Evolutionary conservation across 352 stramenopile genomes (phyloP).

Genomic region (Globisporangium rhizosaccharum): DNA sequence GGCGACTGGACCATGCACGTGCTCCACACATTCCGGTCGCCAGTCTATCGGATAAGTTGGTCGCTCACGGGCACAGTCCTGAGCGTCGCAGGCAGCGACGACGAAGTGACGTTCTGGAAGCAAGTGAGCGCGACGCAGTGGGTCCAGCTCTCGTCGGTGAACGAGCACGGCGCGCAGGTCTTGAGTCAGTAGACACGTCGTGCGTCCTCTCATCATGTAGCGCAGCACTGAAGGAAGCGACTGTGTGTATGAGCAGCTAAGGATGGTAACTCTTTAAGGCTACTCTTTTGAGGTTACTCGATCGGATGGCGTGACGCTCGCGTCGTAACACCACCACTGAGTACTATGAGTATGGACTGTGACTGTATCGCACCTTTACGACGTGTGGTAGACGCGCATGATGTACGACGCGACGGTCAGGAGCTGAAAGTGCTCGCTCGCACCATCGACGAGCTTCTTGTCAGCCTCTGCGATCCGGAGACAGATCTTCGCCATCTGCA

Average conservation of each 20-base stretch:
- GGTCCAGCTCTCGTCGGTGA: constrained; percentile 69
- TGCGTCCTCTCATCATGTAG: constrained; percentile 2
- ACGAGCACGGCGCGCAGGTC: constrained; percentile 48
- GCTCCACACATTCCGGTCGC: constrained; percentile 59
- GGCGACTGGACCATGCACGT: constrained; percentile 61
- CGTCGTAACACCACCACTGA: neutral
- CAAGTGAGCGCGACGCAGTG: constrained; percentile 54
- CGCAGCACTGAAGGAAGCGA: neutral
- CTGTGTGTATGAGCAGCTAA: neutral
- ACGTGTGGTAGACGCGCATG: constrained; percentile 66
- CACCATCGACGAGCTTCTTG: constrained; percentile 94
- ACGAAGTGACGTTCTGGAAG: constrained; percentile 70
- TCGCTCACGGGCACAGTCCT: constrained; percentile 37
- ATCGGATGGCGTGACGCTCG: neutral
- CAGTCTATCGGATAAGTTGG: constrained; percentile 83
- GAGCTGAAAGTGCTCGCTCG: constrained; percentile 95
- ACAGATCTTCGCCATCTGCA: constrained; percentile 92
- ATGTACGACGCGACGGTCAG: constrained; percentile 90
- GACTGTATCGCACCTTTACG: neutral
- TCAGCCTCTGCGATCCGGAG: constrained; percentile 94
- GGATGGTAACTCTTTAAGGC: no score
- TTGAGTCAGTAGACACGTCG: constrained; percentile 6
- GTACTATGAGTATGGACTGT: no score
- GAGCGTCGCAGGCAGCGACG: constrained; percentile 18
- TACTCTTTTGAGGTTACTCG: no score